These are phyloP conservation scores for Rubia peregrina DNA, from an alignment of 305 asterid genomes.

Conservation along the genomic window DNA sequence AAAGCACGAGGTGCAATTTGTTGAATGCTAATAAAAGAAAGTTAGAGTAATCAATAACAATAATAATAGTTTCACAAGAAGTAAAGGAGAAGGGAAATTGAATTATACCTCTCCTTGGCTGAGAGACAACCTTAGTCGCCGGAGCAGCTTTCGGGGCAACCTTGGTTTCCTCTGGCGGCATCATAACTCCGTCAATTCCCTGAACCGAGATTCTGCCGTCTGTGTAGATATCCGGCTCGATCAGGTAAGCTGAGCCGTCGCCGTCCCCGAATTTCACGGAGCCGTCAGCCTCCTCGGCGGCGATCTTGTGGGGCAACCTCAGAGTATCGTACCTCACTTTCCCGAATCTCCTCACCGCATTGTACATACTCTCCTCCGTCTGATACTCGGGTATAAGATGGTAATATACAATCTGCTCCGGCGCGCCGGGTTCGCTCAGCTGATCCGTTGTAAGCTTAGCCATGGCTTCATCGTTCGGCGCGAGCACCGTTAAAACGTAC, in stretches of 20 bases:
- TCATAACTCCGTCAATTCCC: constrained; percentile 81
- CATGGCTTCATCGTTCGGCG: constrained; percentile 94
- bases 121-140: constrained; percentile 46
- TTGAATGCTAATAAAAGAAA: background rate
- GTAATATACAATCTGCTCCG: constrained; percentile 84
- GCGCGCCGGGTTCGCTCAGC: constrained; percentile 82
- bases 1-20: constrained; percentile 6
- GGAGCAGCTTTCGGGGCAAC: constrained; percentile 37
- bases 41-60: background rate
- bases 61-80: background rate
- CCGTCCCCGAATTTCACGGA: constrained; percentile 77
- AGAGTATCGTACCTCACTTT: constrained; percentile 68
- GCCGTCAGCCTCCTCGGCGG: constrained; percentile 90
- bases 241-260: constrained; percentile 67
- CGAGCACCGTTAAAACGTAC: constrained; percentile 67
- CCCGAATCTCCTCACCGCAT: constrained; percentile 79
- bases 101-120: constrained; percentile 68
- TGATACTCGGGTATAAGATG: constrained; percentile 84
- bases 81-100: background rate
- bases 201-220: constrained; percentile 96
- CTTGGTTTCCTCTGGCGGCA: constrained; percentile 54
- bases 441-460: constrained; percentile 84
- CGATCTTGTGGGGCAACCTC: constrained; percentile 72
- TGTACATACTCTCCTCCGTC: constrained; percentile 94
- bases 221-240: constrained; percentile 93